These are phyloP conservation scores for Neonectria magnoliae DNA, from an alignment of 2,329 filamentous ascomycete species.

Conservation along the genomic window DNA sequence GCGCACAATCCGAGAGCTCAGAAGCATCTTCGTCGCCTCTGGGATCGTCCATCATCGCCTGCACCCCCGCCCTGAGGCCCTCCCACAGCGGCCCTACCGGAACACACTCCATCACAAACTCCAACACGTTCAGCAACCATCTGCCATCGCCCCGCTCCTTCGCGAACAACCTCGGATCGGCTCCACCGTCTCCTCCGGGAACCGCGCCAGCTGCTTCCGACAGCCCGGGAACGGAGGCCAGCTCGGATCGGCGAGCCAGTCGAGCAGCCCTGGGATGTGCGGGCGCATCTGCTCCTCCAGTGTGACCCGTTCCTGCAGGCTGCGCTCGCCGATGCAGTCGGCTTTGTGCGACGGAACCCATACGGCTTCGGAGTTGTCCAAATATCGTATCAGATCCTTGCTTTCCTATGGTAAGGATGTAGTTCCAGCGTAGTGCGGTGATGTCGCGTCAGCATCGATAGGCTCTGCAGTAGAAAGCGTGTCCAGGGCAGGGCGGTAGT, in stretches of 20 bases:
- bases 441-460: background rate
- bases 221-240: conserved; percentile 15
- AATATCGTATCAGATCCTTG: background rate
- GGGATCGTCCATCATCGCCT: conserved; percentile 3
- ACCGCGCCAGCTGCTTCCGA: conserved; percentile 3
- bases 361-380: conserved; percentile 4
- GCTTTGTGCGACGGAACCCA: conserved; percentile 11
- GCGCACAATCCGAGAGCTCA: conserved; percentile 14
- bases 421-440: background rate
- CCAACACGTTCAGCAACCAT: conserved; percentile 8
- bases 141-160: conserved; percentile 14
- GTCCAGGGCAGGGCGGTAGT: conserved; percentile 8
- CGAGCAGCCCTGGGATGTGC: conserved; percentile 12
- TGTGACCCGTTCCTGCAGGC: conserved; percentile 1
- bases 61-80: background rate
- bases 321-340: conserved; percentile 7
- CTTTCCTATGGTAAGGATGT: background rate
- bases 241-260: conserved; percentile 16
- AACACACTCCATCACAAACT: conserved; percentile 9
- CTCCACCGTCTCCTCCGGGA: conserved; percentile 16
- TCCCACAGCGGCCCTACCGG: conserved; percentile 3
- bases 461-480: background rate
- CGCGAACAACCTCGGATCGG: conserved; percentile 5
- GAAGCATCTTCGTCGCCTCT: conserved; percentile 15
- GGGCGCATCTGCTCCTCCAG: conserved; percentile 14